Evolutionary conservation across 176 grass and related monocot species (phyloP).

Genomic region (Otatea glauca): DNA sequence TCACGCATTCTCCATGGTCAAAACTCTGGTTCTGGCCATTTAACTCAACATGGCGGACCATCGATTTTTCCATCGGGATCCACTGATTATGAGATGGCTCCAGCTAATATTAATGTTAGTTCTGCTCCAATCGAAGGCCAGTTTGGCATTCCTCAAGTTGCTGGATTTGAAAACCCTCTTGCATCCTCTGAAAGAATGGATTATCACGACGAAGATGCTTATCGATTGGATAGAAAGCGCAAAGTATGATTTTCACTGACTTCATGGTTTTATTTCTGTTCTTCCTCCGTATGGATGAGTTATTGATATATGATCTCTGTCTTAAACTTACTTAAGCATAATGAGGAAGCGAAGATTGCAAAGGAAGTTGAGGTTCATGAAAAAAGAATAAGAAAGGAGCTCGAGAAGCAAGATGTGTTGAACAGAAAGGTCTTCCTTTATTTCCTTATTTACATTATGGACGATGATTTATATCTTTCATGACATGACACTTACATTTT

Average conservation of each 20-base stretch:
- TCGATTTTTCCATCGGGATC: constrained; percentile 44
- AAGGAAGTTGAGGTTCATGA: constrained; percentile 97
- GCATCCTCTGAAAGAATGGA: constrained; percentile 59
- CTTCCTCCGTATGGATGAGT: constrained; percentile 11
- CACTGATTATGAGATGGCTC: constrained; percentile 58
- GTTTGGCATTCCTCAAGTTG: constrained; percentile 55
- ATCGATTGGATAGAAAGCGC: constrained; percentile 76
- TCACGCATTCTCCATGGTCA: constrained; percentile 67
- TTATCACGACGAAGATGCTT: constrained; percentile 67
- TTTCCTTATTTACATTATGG: constrained; percentile 20
- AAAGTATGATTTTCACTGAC: constrained; percentile 59
- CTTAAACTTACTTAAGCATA: constrained; percentile 50
- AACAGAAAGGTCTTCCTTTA: constrained; percentile 73
- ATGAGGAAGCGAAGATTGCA: constrained; percentile 83
- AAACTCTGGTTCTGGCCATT: constrained; percentile 61
- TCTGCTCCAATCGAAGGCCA: constrained; percentile 54
- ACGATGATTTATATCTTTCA: constrained; percentile 22
- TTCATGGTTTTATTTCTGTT: constrained; percentile 1
- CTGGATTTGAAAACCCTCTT: constrained; percentile 55
- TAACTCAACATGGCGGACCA: constrained; percentile 59
- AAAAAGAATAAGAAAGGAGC: constrained; percentile 85
- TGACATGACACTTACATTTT: constrained; percentile 30
- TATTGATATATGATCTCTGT: constrained; percentile 32
- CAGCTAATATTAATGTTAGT: constrained; percentile 53
- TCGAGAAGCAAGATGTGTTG: constrained; percentile 94